Evolutionary conservation across 345 rosid species (phyloP).

Genomic region (Aquilaria sinensis): DNA sequence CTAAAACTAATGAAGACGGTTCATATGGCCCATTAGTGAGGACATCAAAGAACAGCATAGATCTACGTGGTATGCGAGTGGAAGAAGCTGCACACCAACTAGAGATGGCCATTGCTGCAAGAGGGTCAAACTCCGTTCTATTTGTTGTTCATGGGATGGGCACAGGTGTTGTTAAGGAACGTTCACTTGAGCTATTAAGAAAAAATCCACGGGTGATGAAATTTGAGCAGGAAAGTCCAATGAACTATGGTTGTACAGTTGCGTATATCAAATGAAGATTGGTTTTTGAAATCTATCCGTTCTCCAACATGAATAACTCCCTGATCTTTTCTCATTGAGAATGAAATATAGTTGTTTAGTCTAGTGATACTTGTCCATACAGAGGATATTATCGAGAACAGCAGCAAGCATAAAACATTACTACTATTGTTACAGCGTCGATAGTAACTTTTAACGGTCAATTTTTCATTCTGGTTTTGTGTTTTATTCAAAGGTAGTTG

Average conservation of each 20-base stretch:
- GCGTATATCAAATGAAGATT: slow-evolving; percentile 62
- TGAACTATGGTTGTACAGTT: slow-evolving; percentile 86
- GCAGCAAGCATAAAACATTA: too few relatives aligned
- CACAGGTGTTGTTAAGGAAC: slow-evolving; percentile 63
- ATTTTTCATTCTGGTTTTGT: too few relatives aligned
- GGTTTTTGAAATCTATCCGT: too few relatives aligned
- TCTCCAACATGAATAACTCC: neutral
- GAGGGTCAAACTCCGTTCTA: slow-evolving; percentile 44
- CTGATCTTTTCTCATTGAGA: neutral
- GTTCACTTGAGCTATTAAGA: slow-evolving; percentile 48
- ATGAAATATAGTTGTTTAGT: too few relatives aligned
- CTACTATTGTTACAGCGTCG: too few relatives aligned
- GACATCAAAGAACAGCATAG: slow-evolving; percentile 73
- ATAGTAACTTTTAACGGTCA: too few relatives aligned
- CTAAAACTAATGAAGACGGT: slow-evolving; percentile 21
- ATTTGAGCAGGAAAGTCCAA: slow-evolving; percentile 65
- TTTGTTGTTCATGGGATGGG: slow-evolving; percentile 85
- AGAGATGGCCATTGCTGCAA: slow-evolving; percentile 48
- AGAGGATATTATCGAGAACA: too few relatives aligned
- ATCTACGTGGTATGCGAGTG: slow-evolving; percentile 75
- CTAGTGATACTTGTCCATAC: too few relatives aligned
- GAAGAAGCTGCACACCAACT: slow-evolving; percentile 75
- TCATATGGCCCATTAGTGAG: slow-evolving; percentile 42
- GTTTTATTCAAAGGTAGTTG: too few relatives aligned
- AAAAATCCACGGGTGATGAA: slow-evolving; percentile 55